A percentile compares a stretch with the other conserved stretches of the same genome.
Evolutionary conservation across 1,284 basidiomycete species (phyloP).

Genomic region (Polyporus tsugae): DNA sequence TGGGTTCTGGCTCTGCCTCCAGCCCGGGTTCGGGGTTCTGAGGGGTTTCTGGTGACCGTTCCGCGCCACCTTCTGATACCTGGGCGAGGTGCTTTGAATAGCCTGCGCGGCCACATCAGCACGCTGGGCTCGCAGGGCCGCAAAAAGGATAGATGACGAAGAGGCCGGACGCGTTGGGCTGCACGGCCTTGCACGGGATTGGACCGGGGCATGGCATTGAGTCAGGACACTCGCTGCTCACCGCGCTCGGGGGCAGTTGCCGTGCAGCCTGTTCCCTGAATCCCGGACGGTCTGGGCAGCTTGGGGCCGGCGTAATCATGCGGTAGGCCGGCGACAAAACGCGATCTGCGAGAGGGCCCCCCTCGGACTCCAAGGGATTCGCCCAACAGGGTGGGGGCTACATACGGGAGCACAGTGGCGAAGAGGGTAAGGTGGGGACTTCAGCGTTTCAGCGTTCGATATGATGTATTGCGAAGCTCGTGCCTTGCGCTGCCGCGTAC

Average conservation of each 20-base stretch:
- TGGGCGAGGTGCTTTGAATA: slow-evolving; percentile 20
- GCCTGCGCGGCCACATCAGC: slow-evolving; percentile 4
- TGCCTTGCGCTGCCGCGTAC: slow-evolving; percentile 4
- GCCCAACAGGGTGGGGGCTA: neutral
- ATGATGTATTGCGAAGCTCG: neutral
- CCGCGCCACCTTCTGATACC: slow-evolving; percentile 34
- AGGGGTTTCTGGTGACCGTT: slow-evolving; percentile 12
- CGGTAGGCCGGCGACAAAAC: slow-evolving; percentile 13
- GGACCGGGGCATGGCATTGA: neutral
- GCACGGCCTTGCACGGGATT: neutral
- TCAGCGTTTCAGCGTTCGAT: slow-evolving; percentile 2
- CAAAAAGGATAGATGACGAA: slow-evolving; percentile 23
- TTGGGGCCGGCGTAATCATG: slow-evolving; percentile 14
- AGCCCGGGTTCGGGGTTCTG: slow-evolving; percentile 4
- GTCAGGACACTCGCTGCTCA: slow-evolving; percentile 3
- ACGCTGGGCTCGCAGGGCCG: slow-evolving; percentile 5
- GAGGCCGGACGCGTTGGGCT: neutral
- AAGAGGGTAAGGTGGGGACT: slow-evolving; percentile 1
- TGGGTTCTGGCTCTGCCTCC: neutral
- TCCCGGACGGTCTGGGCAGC: neutral
- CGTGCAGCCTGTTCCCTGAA: slow-evolving; percentile 2
- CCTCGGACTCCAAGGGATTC: slow-evolving; percentile 33
- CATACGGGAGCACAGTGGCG: neutral
- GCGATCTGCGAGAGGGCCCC: slow-evolving; percentile 19
- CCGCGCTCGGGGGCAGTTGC: slow-evolving; percentile 23